Evolutionary conservation across 2,329 filamentous ascomycete species (phyloP).

Genomic region (Trichoderma cornu-damae): DNA sequence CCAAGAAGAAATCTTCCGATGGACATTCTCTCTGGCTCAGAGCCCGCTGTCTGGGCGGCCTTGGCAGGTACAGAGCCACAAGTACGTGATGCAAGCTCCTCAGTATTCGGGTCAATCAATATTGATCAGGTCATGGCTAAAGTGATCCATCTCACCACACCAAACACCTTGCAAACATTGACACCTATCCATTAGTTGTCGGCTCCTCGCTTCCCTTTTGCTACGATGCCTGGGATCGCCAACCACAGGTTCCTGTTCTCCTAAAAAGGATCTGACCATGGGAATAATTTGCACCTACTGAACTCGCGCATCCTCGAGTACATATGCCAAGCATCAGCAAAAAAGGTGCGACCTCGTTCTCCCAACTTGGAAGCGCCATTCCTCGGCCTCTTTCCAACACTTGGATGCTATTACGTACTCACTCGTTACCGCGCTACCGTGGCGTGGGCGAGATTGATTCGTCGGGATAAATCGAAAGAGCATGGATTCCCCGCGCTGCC

Average conservation of each 20-base stretch:
- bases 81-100: background rate
- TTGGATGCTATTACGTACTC: slow-evolving; percentile 1
- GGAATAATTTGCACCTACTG: background rate
- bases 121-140: background rate
- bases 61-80: background rate
- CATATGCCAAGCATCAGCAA: background rate
- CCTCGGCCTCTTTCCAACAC: background rate
- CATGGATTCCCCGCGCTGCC: slow-evolving; percentile 14
- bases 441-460: background rate
- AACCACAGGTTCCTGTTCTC: background rate
- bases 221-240: no score
- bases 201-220: no score
- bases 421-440: background rate
- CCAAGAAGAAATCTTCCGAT: background rate
- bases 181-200: no score
- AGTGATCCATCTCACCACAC: no score
- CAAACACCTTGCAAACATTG: no score
- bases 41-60: background rate
- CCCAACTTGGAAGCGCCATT: background rate
- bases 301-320: background rate
- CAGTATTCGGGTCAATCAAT: background rate
- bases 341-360: background rate
- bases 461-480: background rate
- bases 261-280: background rate
- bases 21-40: background rate